Evolutionary conservation across 257 asterid genomes (phyloP), one percentile per base, ranked within the genome.

Genomic region (Nicotiana noctiflora): DNA sequence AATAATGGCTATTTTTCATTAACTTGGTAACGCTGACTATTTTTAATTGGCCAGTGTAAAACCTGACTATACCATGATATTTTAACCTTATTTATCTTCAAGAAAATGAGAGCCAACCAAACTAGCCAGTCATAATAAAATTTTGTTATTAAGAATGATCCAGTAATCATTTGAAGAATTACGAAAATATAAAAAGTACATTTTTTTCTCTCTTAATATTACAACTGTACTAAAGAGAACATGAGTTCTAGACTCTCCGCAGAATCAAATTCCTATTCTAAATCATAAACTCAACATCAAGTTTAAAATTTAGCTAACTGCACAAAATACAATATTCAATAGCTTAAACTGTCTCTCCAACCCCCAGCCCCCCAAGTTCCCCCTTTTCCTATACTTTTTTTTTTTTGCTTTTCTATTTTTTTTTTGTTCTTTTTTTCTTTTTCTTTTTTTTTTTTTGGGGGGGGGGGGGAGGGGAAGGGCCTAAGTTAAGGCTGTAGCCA

Each of bases 281-380:
- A 70, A 70, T 70, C 77, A 44, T 70, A 44, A 21, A 70, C 60
- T 72, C n/a, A 70, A 44, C 59, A 70, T 70, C 7, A 44, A 70
- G 59, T 23, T 70, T 21, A 70, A 44, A 46, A 44, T 70, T 70
- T 70, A 14, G 77, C 31, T 32, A 46, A 74, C 15, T 72, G 14
- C 37, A 46, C 19, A 72, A 14, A 21, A 70, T 21, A 70, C 59
- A 72, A 46, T 72, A 46, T 46, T 72, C 61, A 72, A 23, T 72
- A 46, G 0, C 40, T 46, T 72, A 23, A 72, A 44, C 6, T 21
- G 2, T 67, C 55, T 67, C 29, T 1, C n/a, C 59, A 4, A 5
- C 21, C 6, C 1, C 23, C n/a, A 32, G 37, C 21, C 56, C 15
- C 56, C 56, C 8, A 3, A 2, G 14, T 1, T 11, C 0, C 40